A percentile compares a stretch with the other conserved stretches of the same genome.
Evolutionary conservation across 352 stramenopile genomes (phyloP).

Genomic region (Phytophthora parvispora): DNA sequence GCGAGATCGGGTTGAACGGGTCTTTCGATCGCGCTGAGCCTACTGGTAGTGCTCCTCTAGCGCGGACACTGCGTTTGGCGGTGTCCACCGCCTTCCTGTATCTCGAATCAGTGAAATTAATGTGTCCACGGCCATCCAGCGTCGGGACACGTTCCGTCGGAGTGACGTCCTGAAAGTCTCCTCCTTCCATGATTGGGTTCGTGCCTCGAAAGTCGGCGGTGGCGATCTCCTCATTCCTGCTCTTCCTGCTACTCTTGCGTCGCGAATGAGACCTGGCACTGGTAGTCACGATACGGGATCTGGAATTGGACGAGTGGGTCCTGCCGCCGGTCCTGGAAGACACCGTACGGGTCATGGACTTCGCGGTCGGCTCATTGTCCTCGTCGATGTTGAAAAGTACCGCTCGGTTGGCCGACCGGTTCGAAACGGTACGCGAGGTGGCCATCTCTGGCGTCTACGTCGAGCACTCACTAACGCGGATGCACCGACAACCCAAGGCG

Average conservation of each 20-base stretch:
- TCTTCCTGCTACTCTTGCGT: constrained; percentile 4
- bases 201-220: constrained; percentile 30
- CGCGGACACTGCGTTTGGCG: constrained; percentile 24
- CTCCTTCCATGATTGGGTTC: constrained; percentile 19
- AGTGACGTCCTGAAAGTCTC: constrained; percentile 5
- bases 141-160: constrained; percentile 18
- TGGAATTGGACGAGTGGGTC: constrained; percentile 20
- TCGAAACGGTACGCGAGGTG: constrained; percentile 34
- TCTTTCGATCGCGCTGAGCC: constrained; percentile 24
- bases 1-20: constrained; percentile 20
- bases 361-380: constrained; percentile 30
- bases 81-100: constrained; percentile 29
- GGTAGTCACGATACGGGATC: constrained; percentile 17
- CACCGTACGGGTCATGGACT: constrained; percentile 23
- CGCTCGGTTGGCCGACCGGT: constrained; percentile 32
- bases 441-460: constrained; percentile 23
- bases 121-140: constrained; percentile 33
- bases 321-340: constrained; percentile 17
- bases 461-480: no score
- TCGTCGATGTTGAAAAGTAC: constrained; percentile 60
- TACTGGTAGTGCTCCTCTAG: constrained; percentile 29
- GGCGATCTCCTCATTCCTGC: constrained; percentile 5
- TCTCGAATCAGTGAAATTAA: constrained; percentile 35
- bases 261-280: constrained; percentile 16
- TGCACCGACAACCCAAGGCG: background rate